Percentiles rank a stretch among this genome's conserved stretches.
Evolutionary conservation across 305 asterid genomes (phyloP).

Genomic region (Salvia sclarea): DNA sequence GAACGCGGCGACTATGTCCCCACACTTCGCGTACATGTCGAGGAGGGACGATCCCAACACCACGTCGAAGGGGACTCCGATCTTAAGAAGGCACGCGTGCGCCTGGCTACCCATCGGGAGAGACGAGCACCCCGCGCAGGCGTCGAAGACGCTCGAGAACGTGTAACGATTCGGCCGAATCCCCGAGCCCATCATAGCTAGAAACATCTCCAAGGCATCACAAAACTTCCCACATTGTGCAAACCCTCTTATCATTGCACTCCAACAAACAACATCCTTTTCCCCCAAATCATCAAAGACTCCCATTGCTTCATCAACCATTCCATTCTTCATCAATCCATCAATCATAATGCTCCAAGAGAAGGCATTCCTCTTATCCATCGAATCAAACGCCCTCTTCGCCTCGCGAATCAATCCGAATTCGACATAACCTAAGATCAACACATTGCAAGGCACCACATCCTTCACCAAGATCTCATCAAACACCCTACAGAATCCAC

Average conservation of each 20-base stretch:
- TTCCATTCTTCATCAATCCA: constrained; percentile 61
- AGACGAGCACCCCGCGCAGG: constrained; percentile 74
- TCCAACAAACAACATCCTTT: constrained; percentile 84
- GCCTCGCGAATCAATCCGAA: constrained; percentile 63
- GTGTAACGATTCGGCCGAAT: constrained; percentile 74
- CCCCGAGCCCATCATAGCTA: constrained; percentile 52
- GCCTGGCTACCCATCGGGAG: constrained; percentile 64
- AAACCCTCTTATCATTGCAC: constrained; percentile 78
- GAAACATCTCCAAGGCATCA: constrained; percentile 62
- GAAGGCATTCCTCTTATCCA: constrained; percentile 56
- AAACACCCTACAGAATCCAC: constrained; percentile 54
- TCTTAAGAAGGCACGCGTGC: constrained; percentile 59
- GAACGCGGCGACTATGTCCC: constrained; percentile 61
- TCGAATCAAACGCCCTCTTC: constrained; percentile 49
- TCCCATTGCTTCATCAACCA: constrained; percentile 54
- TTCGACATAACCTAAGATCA: constrained; percentile 71
- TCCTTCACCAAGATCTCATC: constrained; percentile 66
- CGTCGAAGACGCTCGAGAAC: constrained; percentile 61
- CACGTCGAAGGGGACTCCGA: constrained; percentile 65
- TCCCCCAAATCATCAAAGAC: constrained; percentile 42
- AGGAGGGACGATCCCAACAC: constrained; percentile 63
- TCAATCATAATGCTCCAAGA: constrained; percentile 80
- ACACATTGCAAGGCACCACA: constrained; percentile 71
- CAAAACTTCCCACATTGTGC: constrained; percentile 46
- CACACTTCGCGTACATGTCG: constrained; percentile 91